These are phyloP conservation scores for Trichoderma gamsii DNA, from an alignment of 495 filamentous ascomycete species.

Conservation along the genomic window DNA sequence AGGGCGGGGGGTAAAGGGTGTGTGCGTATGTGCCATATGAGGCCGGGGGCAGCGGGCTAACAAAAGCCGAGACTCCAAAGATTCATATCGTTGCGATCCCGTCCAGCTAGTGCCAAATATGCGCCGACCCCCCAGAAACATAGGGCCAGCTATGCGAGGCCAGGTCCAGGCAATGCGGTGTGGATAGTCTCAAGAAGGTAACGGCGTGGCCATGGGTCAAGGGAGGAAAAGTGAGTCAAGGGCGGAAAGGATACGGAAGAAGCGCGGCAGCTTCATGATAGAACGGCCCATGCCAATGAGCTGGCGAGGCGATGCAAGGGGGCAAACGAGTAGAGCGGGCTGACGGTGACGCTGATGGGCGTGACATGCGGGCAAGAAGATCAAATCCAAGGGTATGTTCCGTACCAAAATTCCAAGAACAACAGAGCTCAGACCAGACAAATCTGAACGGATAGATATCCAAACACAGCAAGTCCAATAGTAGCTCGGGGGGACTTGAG, in stretches of 20 bases:
- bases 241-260: neutral
- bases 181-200: neutral
- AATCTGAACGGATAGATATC: neutral
- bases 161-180: neutral
- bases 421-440: neutral
- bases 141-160: neutral
- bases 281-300: neutral
- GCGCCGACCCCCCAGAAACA: neutral
- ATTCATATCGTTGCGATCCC: neutral
- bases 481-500: neutral
- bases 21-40: neutral
- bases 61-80: neutral
- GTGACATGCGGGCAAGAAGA: conserved; percentile 3
- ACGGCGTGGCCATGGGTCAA: neutral
- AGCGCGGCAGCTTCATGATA: neutral
- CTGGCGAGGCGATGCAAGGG: neutral
- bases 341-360: conserved; percentile 23
- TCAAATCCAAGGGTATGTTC: neutral
- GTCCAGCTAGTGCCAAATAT: neutral
- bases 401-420: neutral
- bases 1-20: neutral
- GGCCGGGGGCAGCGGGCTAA: neutral
- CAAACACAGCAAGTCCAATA: neutral
- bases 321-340: conserved; percentile 10
- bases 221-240: neutral